These are phyloP conservation scores for Quercus engelmannii DNA, from an alignment of 306 rosid genomes.

Conservation along the genomic window DNA sequence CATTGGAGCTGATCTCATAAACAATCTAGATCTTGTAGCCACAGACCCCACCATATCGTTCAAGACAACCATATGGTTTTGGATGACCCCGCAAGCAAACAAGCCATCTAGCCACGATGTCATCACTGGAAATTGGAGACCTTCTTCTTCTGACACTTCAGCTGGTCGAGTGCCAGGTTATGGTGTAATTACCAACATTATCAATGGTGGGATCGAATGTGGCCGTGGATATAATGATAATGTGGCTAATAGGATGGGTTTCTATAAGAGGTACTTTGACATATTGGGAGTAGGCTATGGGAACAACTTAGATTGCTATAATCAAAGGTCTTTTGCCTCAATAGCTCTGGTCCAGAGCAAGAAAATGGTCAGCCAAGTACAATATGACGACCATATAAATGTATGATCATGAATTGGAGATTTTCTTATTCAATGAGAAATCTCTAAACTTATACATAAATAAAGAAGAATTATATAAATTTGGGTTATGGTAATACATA, in stretches of 20 bases:
- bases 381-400: no score
- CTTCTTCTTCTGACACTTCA: conserved; percentile 29
- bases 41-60: no score
- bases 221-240: conserved; percentile 1
- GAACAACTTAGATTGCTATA: conserved; percentile 29
- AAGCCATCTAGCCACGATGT: conserved; percentile 68
- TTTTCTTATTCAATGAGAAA: no score
- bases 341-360: neutral
- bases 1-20: conserved; percentile 30
- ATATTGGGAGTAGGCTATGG: conserved; percentile 19
- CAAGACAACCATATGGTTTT: no score
- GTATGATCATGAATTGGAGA: no score
- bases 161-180: conserved; percentile 48
- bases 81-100: conserved; percentile 8
- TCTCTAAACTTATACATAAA: no score
- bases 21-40: no score
- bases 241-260: conserved; percentile 44
- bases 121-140: conserved; percentile 44
- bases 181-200: conserved; percentile 55
- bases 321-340: conserved; percentile 30
- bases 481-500: no score
- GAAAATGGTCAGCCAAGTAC: no score
- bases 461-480: no score
- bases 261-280: conserved; percentile 41
- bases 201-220: conserved; percentile 5